Conservation (phyloP, 2,329 filamentous ascomycete genomes). For the Paramyrothecium roridum region DNA sequence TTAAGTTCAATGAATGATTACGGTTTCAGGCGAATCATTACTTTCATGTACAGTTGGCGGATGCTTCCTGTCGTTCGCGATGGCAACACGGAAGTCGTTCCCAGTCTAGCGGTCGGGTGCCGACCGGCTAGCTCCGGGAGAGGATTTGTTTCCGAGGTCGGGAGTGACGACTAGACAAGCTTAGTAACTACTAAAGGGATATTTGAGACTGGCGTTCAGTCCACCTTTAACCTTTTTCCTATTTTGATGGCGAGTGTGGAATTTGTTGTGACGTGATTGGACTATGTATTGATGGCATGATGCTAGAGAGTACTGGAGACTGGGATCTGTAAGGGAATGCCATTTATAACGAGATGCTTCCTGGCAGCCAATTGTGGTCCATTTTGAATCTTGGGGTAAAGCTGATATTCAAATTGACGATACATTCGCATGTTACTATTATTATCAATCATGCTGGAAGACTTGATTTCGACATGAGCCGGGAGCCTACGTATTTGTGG, state of each 20-base stretch:
- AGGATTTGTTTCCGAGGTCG: not conserved
- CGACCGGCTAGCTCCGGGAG: not conserved
- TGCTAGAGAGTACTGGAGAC: too few relatives aligned
- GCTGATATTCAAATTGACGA: too few relatives aligned
- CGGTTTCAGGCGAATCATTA: constrained; percentile 15
- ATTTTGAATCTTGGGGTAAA: too few relatives aligned
- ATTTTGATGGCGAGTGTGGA: constrained; percentile 12
- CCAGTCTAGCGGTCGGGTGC: not conserved
- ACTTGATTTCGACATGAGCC: too few relatives aligned
- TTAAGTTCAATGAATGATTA: constrained; percentile 21
- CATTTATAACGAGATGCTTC: too few relatives aligned
- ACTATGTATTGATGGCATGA: too few relatives aligned
- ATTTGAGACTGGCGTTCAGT: constrained; percentile 34
- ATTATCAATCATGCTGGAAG: too few relatives aligned
- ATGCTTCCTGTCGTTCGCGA: constrained; percentile 14
- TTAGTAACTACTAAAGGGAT: constrained; percentile 33
- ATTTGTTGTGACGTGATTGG: not conserved
- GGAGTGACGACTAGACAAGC: constrained; percentile 31
- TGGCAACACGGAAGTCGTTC: constrained; percentile 8
- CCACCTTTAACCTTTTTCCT: constrained; percentile 32
- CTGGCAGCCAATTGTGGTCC: too few relatives aligned
- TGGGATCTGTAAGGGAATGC: too few relatives aligned
- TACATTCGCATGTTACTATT: too few relatives aligned
- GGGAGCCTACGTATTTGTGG: too few relatives aligned
- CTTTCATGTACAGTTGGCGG: constrained; percentile 18